phyloP scores from a whole-genome alignment of 2,329 filamentous ascomycete species.

The Metarhizium rileyi region DNA sequence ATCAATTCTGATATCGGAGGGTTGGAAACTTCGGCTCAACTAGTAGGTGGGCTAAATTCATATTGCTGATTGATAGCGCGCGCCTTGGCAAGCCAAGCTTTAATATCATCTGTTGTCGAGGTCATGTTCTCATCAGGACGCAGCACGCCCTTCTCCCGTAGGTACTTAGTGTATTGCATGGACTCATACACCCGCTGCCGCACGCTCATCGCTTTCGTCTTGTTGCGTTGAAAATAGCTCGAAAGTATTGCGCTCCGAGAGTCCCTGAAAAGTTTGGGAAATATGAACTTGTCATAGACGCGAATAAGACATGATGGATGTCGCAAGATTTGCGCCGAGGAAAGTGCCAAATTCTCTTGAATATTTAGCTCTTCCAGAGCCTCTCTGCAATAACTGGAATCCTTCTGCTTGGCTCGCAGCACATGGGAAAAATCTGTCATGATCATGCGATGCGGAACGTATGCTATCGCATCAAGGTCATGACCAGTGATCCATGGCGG shows the following conservation, averaged over 20 bases:
- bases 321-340: conserved; percentile 8
- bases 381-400: conserved; percentile 3
- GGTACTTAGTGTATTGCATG: too few relatives aligned
- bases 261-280: conserved; percentile 2
- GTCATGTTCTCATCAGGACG: too few relatives aligned
- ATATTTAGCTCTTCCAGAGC: conserved; percentile 4
- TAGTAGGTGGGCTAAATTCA: too few relatives aligned
- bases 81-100: too few relatives aligned
- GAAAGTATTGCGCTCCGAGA: background rate
- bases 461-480: conserved; percentile 1
- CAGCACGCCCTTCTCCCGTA: too few relatives aligned
- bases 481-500: conserved; percentile 9
- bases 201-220: too few relatives aligned
- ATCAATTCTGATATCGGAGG: background rate
- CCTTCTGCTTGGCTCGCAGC: background rate
- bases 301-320: conserved; percentile 6
- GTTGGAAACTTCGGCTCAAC: too few relatives aligned
- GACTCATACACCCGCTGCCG: too few relatives aligned
- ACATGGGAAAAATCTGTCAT: background rate
- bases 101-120: too few relatives aligned
- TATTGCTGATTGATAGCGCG: too few relatives aligned
- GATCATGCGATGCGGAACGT: conserved; percentile 5
- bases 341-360: conserved; percentile 1
- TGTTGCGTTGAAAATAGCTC: background rate
- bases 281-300: conserved; percentile 9